Conservation (phyloP, 345 rosid genomes). For the Atalantia buxifolia region DNA sequence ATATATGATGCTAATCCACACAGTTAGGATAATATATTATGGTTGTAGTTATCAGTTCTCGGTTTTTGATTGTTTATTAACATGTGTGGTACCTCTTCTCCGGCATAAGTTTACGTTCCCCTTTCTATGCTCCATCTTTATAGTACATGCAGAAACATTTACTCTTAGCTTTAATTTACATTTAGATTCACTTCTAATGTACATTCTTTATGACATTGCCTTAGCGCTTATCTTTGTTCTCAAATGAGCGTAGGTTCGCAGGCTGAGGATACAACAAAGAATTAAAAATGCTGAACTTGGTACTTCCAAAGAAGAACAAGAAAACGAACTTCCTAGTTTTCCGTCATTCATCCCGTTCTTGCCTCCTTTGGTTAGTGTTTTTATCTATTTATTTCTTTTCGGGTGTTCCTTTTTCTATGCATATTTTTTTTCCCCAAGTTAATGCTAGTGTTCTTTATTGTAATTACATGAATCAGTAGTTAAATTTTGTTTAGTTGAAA, state of each 20-base stretch:
- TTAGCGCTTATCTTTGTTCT: not conserved
- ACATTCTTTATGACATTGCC: not conserved
- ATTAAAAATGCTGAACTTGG: conserved; percentile 77
- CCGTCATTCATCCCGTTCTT: conserved; percentile 96
- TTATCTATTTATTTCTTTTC: not conserved
- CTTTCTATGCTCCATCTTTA: not conserved
- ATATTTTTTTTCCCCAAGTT: too few species aligned
- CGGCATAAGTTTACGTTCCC: not conserved
- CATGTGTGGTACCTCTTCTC: not conserved
- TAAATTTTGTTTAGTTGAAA: not conserved
- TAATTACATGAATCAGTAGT: not conserved
- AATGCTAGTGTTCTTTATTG: not conserved
- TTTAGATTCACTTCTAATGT: not conserved
- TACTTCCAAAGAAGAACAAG: conserved; percentile 44
- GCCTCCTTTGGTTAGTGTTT: conserved; percentile 76
- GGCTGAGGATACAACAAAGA: conserved; percentile 92
- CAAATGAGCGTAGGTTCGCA: conserved; percentile 53
- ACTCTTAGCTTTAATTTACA: not conserved
- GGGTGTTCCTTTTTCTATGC: not conserved
- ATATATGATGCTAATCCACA: not conserved
- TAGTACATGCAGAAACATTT: not conserved
- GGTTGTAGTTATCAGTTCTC: not conserved
- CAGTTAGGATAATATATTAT: not conserved
- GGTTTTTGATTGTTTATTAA: not conserved
- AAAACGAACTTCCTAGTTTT: conserved; percentile 83